Conservation (phyloP, 257 asterid species). For the Solanum stenotomum region DNA sequence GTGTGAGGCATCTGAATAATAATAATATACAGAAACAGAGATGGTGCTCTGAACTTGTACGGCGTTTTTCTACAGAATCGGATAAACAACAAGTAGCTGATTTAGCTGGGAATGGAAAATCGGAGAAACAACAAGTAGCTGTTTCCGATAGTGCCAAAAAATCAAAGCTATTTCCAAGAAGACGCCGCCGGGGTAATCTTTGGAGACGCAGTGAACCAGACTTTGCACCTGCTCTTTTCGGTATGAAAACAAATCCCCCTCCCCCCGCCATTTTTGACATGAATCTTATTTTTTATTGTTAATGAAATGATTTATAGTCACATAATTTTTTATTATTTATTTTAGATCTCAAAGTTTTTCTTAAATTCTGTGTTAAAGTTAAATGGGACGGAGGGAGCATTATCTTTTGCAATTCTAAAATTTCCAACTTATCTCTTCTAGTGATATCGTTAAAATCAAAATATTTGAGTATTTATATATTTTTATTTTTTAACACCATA, state of each 20-base stretch:
- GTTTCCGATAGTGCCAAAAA: constrained; percentile 18
- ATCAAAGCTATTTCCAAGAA: constrained; percentile 9
- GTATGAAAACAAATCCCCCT: background rate
- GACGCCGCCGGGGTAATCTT: constrained; percentile 4
- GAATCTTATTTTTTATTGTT: too few relatives aligned
- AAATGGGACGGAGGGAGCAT: too few relatives aligned
- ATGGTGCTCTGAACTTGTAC: constrained; percentile 5
- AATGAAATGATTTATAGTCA: too few relatives aligned
- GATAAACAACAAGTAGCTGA: background rate
- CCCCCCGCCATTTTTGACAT: too few relatives aligned
- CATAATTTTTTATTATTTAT: too few relatives aligned
- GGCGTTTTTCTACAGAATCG: constrained; percentile 4
- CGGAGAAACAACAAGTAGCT: background rate
- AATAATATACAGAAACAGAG: constrained; percentile 8
- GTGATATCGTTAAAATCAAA: too few relatives aligned
- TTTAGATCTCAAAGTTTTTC: too few relatives aligned
- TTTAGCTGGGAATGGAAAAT: background rate
- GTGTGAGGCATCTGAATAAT: background rate
- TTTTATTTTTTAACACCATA: too few relatives aligned
- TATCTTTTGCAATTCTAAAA: too few relatives aligned
- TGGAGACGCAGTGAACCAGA: constrained; percentile 6
- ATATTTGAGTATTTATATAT: too few relatives aligned
- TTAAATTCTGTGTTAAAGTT: too few relatives aligned
- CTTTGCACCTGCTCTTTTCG: constrained; percentile 14
- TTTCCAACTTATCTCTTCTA: too few relatives aligned